These are phyloP conservation scores for Lentinula edodes DNA, from an alignment of 768 basidiomycete species.

Conservation along the genomic window DNA sequence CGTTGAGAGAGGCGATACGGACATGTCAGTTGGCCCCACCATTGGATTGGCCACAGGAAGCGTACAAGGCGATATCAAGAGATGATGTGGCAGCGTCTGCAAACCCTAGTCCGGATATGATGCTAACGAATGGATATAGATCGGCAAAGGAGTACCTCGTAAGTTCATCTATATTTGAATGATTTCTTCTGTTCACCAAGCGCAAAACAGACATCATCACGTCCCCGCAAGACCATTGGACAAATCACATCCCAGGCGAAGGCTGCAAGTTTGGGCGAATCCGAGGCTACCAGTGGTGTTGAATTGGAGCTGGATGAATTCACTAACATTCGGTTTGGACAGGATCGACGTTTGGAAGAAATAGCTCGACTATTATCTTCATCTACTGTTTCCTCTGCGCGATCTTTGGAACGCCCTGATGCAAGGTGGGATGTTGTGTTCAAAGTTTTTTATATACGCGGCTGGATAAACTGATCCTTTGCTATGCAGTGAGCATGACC, in stretches of 20 bases:
- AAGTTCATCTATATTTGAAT: slow-evolving; percentile 15
- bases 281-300: slow-evolving; percentile 59
- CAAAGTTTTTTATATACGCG: too few relatives aligned
- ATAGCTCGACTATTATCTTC: slow-evolving; percentile 89
- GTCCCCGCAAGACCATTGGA: slow-evolving; percentile 44
- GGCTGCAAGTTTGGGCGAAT: slow-evolving; percentile 45
- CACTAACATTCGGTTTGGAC: slow-evolving; percentile 81
- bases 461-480: not conserved
- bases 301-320: slow-evolving; percentile 70
- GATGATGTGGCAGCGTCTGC: slow-evolving; percentile 68
- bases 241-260: slow-evolving; percentile 47
- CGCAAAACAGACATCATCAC: slow-evolving; percentile 40
- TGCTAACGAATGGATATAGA: slow-evolving; percentile 47
- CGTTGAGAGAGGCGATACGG: slow-evolving; percentile 79
- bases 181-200: slow-evolving; percentile 5
- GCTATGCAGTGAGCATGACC: slow-evolving; percentile 72
- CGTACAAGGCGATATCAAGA: slow-evolving; percentile 66
- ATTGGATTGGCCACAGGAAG: slow-evolving; percentile 62
- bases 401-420: slow-evolving; percentile 61
- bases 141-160: slow-evolving; percentile 56
- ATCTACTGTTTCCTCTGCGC: slow-evolving; percentile 60
- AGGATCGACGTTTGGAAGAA: slow-evolving; percentile 87
- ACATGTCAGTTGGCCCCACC: slow-evolving; percentile 79
- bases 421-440: slow-evolving; percentile 46
- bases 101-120: slow-evolving; percentile 38